Conservation (phyloP, 2,329 filamentous ascomycete genomes). For the Aurifilum marmelostoma region DNA sequence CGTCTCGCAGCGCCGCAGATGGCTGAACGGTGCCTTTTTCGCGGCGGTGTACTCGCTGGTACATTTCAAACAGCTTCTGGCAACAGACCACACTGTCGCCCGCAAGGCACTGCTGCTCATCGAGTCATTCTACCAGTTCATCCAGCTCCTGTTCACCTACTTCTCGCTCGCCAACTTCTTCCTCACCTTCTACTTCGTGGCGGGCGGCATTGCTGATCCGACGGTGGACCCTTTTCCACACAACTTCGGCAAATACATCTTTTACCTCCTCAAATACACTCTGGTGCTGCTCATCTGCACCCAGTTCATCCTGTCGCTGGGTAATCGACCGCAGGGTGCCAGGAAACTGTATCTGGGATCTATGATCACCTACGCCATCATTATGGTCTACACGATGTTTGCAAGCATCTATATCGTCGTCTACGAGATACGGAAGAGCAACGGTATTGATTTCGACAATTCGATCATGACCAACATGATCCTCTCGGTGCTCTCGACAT, state of each 20-base stretch:
- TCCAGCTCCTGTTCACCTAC: conserved; percentile 93
- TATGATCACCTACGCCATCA: conserved; percentile 88
- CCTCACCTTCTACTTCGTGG: conserved; percentile 97
- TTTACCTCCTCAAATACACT: conserved; percentile 81
- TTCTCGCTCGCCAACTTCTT: conserved; percentile 99
- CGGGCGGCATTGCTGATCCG: conserved; percentile 81
- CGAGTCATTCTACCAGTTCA: conserved; percentile 93
- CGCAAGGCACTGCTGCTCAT: conserved; percentile 92
- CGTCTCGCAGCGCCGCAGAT: conserved; percentile 92
- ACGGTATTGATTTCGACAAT: conserved; percentile 68
- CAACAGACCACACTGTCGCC: conserved; percentile 84
- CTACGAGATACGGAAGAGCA: conserved; percentile 67
- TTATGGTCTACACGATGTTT: conserved; percentile 96
- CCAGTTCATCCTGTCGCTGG: conserved; percentile 95
- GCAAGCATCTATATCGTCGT: conserved; percentile 87
- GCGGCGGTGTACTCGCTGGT: conserved; percentile 96
- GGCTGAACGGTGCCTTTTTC: conserved; percentile 99
- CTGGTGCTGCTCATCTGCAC: conserved; percentile 87
- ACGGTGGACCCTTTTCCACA: conserved; percentile 89
- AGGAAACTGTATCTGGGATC: conserved; percentile 86
- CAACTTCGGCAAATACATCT: conserved; percentile 81
- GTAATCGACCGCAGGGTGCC: conserved; percentile 93
- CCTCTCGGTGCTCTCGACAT: conserved; percentile 82
- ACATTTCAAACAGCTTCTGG: conserved; percentile 91
- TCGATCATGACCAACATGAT: conserved; percentile 96